Conservation (phyloP, 2,329 filamentous ascomycete species). For the Pseudogymnoascus sp. region DNA sequence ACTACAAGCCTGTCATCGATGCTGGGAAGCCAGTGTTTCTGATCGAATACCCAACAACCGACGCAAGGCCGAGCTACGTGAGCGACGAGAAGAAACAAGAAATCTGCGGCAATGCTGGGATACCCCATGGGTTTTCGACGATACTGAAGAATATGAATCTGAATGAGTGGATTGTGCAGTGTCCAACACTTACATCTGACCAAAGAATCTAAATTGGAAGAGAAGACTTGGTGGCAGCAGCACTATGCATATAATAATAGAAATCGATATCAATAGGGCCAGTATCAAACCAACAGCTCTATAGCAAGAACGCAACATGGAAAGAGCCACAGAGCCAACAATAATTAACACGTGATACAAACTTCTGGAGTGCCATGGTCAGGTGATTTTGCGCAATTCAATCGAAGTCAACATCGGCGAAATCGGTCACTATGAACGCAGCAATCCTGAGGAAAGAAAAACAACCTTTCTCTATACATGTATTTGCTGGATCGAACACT, state of each 20-base stretch:
- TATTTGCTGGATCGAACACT: neutral
- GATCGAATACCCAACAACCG: slow-evolving; percentile 56
- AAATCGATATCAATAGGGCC: neutral
- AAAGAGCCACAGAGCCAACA: neutral
- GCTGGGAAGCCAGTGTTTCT: slow-evolving; percentile 62
- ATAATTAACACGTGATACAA: neutral
- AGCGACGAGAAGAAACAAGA: neutral
- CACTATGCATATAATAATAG: neutral
- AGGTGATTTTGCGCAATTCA: neutral
- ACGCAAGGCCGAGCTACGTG: neutral
- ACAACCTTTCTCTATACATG: no score
- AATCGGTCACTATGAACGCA: neutral
- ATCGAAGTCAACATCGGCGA: neutral
- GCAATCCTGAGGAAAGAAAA: neutral
- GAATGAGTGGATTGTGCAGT: slow-evolving; percentile 7
- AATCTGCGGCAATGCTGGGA: neutral
- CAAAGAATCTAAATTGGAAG: neutral
- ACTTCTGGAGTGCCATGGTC: neutral
- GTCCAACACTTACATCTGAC: neutral
- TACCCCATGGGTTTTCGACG: neutral
- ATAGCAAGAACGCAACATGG: neutral
- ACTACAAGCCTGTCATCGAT: slow-evolving; percentile 49
- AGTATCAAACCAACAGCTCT: neutral
- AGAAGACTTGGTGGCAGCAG: neutral
- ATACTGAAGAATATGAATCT: slow-evolving; percentile 3